Base-by-base conservation (phyloP, 768 basidiomycete genomes). In the Kondoa subrosea region DNA sequence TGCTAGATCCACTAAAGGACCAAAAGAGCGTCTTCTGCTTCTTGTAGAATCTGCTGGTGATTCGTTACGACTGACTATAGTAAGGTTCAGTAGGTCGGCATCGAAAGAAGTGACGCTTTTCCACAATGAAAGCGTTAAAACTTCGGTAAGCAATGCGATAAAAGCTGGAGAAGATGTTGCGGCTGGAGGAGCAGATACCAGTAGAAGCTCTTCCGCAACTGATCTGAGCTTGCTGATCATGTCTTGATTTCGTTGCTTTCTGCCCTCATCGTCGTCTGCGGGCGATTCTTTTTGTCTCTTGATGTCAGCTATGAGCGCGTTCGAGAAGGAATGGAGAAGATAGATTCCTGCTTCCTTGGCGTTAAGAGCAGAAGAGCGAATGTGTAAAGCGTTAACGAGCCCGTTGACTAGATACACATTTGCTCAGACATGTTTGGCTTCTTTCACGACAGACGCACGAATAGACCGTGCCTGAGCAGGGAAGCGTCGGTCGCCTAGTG, bases 321-420 rank as follows among this genome's bases (percentile, higher is more conserved):
- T 69, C 32, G 65, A 68, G 3, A 56, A n/a, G 3, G 69, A 69
- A 60, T 69, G 69, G 21, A 69, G 57, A 27, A 69, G 69, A 61
- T 69, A 69, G 17, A 69, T 67, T 26, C 66, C 66, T 14, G 67
- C 69, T 33, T 69, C 69, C 34, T 66, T 67, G 1, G 69, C 57
- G 26, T 69, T 60, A 25, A 68, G 65, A 14, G 65, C 30, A 4
- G 14, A 27, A 27, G 67, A 21, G 8, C 69, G 56, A 1, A 34
- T 1, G 34, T 40, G 27, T 27, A 69, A 56, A 31, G 61, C 63
- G 60, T 69, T 69, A 31, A 69, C 61, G 61, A 63, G n/a, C 16
- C 15, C 26, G 30, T 63, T 63, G n/a, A 32, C 26, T 27, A n/a
- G 61, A 31, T 63, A 50, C 12, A 8, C 21, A 50, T 50, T 50